These are phyloP conservation scores for Rhizopogon roseolus DNA, from an alignment of 768 basidiomycete genomes.

Conservation along the genomic window DNA sequence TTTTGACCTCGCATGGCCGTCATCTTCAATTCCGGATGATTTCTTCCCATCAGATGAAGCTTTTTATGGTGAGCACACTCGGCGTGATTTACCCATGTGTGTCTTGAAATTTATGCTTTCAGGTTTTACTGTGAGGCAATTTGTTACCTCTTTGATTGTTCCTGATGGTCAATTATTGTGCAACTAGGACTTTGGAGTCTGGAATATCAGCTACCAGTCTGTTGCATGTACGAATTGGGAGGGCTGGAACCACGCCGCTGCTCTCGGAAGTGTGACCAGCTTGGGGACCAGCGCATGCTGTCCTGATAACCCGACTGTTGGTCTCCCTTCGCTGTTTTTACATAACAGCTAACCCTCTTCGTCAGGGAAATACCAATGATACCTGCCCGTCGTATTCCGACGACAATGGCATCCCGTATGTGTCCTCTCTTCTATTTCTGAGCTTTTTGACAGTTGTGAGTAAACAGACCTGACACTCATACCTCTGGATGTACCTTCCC, in stretches of 20 bases:
- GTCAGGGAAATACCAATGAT: constrained; percentile 38
- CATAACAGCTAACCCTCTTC: not conserved
- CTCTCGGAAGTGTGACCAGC: constrained; percentile 62
- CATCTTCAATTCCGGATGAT: constrained; percentile 56
- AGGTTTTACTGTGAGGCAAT: constrained; percentile 36
- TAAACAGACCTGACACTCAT: not conserved
- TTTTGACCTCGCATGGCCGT: constrained; percentile 81
- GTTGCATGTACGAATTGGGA: constrained; percentile 67
- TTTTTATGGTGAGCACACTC: constrained; percentile 48
- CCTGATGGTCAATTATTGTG: not conserved
- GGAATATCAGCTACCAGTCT: constrained; percentile 71
- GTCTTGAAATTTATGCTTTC: constrained; percentile 20
- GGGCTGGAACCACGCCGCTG: constrained; percentile 52
- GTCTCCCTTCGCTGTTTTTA: constrained; percentile 8
- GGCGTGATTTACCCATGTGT: not conserved
- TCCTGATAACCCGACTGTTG: constrained; percentile 61
- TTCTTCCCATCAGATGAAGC: constrained; percentile 74
- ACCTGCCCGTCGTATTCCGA: constrained; percentile 74
- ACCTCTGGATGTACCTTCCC: not conserved
- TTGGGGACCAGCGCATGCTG: constrained; percentile 65
- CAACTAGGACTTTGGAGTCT: constrained; percentile 76
- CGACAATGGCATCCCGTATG: constrained; percentile 58
- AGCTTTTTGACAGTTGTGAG: not conserved
- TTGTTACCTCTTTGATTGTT: not conserved
- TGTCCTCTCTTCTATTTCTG: constrained; percentile 7